Base-by-base conservation (phyloP, 371 early-diverging fungal species). In the Fennellomyces sp. region DNA sequence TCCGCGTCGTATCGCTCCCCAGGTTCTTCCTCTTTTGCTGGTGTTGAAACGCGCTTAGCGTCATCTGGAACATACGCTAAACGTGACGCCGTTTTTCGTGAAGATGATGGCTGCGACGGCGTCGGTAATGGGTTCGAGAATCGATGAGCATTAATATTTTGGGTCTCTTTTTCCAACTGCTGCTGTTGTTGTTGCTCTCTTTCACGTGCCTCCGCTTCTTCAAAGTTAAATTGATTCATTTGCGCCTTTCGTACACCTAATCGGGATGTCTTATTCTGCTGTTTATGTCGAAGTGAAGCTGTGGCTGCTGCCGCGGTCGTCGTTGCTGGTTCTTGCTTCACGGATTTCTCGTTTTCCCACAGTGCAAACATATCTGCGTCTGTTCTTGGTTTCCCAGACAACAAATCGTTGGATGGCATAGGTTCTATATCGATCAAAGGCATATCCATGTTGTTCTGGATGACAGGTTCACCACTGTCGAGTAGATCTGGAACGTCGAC, bases 141-240 rank as follows among this genome's bases (percentile, higher is more conserved):
- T 45, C 45, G 45, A 45, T 45, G 45, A 23, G 4, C n/a, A 2
- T 45, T 45, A 17, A 23, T 45, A 1, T 45, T 17, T 7, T 23
- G 17, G 1, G 10, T 45, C 5, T 45, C 45, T 6, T 45, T 21
- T 15, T 45, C 21, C 23, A 21, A 52, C 23, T 89, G 90, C 42
- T 80, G 83, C 64, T 88, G 88, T 27, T 94, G 95, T 27, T 83
- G 78, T 13, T 89, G 91, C 49, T 80, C 84, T 66, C 87, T 87
- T 23, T 95, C 96, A 25, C 86, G 79, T 13, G 90, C 87, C 52
- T 92, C 91, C 1, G 91, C 93, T 65, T 89, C 94, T 56, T 94
- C 96, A 80, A 94, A 95, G 66, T 89, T 90, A 54, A 85, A 73
- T 17, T 45, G 13, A 5, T 23, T 36, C 7, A 30, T 35, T 13